Evolutionary conservation across 495 filamentous ascomycete species (phyloP), one percentile per base, ranked within the genome.

Genomic region (Podospora pseudoanserina): DNA sequence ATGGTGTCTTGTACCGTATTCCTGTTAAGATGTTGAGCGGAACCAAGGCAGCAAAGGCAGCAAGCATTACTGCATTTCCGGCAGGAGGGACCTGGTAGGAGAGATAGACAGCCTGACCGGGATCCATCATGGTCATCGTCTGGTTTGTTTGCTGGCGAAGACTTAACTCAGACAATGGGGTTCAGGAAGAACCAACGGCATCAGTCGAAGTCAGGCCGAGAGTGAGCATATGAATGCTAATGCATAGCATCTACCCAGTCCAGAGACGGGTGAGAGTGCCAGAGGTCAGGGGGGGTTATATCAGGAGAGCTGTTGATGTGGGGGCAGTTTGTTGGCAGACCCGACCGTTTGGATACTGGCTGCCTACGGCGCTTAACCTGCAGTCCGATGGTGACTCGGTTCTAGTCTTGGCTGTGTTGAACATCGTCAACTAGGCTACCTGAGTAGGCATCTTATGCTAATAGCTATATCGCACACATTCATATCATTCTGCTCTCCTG

Each of bases 1-100:
- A 56, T 0, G 67, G 69, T 23, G 75, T 78, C 64, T 64, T 75
- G 67, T 79, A 80, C 16, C 76, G 80, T 60, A 80, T 65, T 3
- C 78, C 82, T 4, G 78, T 68, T 59, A 71, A 79, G 4, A 81
- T 44, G 26, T 74, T 71, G 62, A 80, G 34, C 18, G 76, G 80
- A 16, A 78, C 72, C 16, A 82, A 68, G 49, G 73, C 39, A 60
- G 77, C 78, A 63, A 83, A 84, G 27, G 77, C 66, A 13, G 73
- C 77, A 34, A 84, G 74, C 65, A 84, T 73, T 28, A 79, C 65
- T 32, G 62, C 73, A 66, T 75, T 79, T 26, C 75, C 78, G 3
- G 72, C 76, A 2, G 78, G 68, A 1, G 75, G 65, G 11, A 76
- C 73, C 34, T 72, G 65, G 57, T 75, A 75, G 23, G 63, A 59